These are phyloP conservation scores for Cenchrus fungigraminus DNA, from an alignment of 176 grass and related monocot species.

Conservation along the genomic window DNA sequence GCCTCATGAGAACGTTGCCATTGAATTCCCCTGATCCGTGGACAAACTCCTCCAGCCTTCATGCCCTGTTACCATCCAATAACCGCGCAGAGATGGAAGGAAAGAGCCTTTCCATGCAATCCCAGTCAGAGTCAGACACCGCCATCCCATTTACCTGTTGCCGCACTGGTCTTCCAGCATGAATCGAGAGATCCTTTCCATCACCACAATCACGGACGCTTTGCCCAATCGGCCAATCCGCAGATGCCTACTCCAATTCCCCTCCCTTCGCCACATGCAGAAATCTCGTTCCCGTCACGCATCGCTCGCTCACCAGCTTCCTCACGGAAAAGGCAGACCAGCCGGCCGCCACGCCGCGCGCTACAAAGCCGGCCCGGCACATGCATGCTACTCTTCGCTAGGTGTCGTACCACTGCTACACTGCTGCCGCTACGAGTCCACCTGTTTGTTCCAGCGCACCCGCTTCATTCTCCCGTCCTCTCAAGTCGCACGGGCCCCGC, in stretches of 20 bases:
- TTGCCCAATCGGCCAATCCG: background rate
- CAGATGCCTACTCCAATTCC: too few relatives aligned
- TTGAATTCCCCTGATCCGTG: background rate
- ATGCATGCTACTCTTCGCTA: slow-evolving; percentile 24
- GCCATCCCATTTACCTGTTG: background rate
- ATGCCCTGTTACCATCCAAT: background rate
- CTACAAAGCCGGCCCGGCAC: slow-evolving; percentile 23
- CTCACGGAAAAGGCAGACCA: background rate
- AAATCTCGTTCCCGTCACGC: slow-evolving; percentile 25
- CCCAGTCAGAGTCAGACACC: background rate
- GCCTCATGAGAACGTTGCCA: background rate
- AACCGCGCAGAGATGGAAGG: background rate
- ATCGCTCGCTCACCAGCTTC: slow-evolving; percentile 2
- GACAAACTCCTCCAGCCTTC: slow-evolving; percentile 16
- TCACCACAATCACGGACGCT: background rate
- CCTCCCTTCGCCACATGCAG: slow-evolving; percentile 15
- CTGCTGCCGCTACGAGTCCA: background rate
- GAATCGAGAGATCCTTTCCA: background rate
- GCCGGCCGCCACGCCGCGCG: background rate
- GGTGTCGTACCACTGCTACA: slow-evolving; percentile 25
- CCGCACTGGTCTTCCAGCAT: background rate
- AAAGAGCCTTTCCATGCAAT: background rate
- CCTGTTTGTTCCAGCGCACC: background rate
- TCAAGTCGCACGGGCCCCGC: background rate
- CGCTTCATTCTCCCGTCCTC: background rate